A percentile compares a stretch with the other conserved stretches of the same genome.
These are phyloP conservation scores for Penicillium sclerotigenum DNA, from an alignment of 2,329 filamentous ascomycete species.

Conservation along the genomic window DNA sequence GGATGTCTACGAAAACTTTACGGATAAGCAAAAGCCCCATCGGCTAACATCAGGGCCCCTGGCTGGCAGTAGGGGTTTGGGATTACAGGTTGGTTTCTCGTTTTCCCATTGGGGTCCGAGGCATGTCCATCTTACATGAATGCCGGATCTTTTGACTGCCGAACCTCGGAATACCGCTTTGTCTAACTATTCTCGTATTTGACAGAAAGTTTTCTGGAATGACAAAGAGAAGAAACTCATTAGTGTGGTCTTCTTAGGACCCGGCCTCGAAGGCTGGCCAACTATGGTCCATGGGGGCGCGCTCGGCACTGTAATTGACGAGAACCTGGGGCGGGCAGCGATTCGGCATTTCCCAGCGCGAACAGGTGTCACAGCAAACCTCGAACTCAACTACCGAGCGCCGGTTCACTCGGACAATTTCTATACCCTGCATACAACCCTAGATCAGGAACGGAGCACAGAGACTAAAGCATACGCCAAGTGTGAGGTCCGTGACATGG, in stretches of 20 bases:
- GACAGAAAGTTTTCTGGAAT: slow-evolving; percentile 65
- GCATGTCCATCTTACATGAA: slow-evolving; percentile 4
- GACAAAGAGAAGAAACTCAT: slow-evolving; percentile 55
- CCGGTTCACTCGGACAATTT: slow-evolving; percentile 60
- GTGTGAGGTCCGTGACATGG: slow-evolving; percentile 35
- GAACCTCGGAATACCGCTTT: slow-evolving; percentile 15
- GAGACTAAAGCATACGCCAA: slow-evolving; percentile 40
- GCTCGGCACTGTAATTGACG: slow-evolving; percentile 66
- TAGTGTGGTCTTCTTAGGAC: slow-evolving; percentile 66
- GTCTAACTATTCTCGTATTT: slow-evolving; percentile 19
- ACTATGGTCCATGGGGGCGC: slow-evolving; percentile 68
- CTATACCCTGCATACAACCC: slow-evolving; percentile 57
- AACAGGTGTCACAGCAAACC: slow-evolving; percentile 56
- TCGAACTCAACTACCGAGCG: slow-evolving; percentile 61
- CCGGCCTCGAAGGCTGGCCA: slow-evolving; percentile 66
- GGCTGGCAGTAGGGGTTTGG: slow-evolving; percentile 40
- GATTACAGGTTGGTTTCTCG: slow-evolving; percentile 38
- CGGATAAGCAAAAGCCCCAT: slow-evolving; percentile 33
- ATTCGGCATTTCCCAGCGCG: slow-evolving; percentile 48
- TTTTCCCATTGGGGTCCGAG: slow-evolving; percentile 6
- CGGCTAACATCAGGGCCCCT: slow-evolving; percentile 42
- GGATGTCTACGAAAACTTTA: slow-evolving; percentile 37
- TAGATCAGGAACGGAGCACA: slow-evolving; percentile 40
- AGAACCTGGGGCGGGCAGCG: slow-evolving; percentile 64
- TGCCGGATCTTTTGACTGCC: slow-evolving; percentile 16